These are phyloP conservation scores for Xylariales sp. DNA, from an alignment of 2,329 filamentous ascomycete genomes.

Conservation along the genomic window DNA sequence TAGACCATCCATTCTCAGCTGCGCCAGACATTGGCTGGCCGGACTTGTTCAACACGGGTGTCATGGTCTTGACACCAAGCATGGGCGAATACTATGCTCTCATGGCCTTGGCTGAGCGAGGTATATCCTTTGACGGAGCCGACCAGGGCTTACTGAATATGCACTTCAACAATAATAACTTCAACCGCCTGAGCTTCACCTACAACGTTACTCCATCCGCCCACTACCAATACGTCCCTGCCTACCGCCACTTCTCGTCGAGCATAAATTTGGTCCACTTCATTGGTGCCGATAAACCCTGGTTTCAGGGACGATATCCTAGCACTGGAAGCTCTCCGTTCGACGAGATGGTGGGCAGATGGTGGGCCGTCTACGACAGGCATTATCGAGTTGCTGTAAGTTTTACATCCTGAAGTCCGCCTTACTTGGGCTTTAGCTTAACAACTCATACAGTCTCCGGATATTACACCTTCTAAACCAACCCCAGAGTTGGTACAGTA, in stretches of 20 bases:
- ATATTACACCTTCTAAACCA: constrained; percentile 8
- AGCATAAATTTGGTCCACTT: constrained; percentile 91
- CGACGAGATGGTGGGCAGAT: constrained; percentile 77
- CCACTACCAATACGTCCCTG: constrained; percentile 95
- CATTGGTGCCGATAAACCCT: constrained; percentile 88
- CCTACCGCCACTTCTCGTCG: constrained; percentile 87
- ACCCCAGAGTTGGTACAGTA: constrained; percentile 42
- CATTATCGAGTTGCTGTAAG: constrained; percentile 63
- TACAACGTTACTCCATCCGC: constrained; percentile 97
- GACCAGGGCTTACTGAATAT: constrained; percentile 95
- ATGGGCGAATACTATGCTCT: constrained; percentile 85
- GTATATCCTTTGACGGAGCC: constrained; percentile 93
- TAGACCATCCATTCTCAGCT: constrained; percentile 57
- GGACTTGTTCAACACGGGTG: constrained; percentile 95
- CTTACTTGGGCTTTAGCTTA: constrained; percentile 5
- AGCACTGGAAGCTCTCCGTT: constrained; percentile 59
- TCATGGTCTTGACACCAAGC: constrained; percentile 87
- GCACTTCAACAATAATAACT: constrained; percentile 76
- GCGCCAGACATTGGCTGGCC: constrained; percentile 97
- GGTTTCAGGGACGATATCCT: constrained; percentile 61
- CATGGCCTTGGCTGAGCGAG: constrained; percentile 74
- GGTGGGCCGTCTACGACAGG: constrained; percentile 92
- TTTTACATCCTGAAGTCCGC: constrained; percentile 11
- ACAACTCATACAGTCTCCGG: constrained; percentile 18
- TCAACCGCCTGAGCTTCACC: constrained; percentile 84